Evolutionary conservation across 2,329 filamentous ascomycete species (phyloP), one percentile per base, ranked within the genome.

Genomic region (Trichoderma brevicompactum): DNA sequence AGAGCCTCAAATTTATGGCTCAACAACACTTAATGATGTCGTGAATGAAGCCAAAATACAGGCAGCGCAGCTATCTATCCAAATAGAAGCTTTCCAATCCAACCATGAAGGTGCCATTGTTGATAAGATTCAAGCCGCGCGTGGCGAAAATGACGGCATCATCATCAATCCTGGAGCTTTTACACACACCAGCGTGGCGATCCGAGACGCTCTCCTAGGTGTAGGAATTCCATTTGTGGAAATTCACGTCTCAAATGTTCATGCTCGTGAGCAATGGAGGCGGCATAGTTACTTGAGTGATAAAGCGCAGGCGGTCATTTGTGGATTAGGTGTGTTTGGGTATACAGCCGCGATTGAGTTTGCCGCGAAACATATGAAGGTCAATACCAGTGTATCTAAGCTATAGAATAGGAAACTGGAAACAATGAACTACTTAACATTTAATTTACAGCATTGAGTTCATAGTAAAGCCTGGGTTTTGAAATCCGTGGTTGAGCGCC

Each of bases 261-360:
- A 63, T n/a, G 60, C 49, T 0, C 15, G 60, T 9, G 60, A 63
- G 32, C 32, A 5, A 46, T 63, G 60, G 60, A 63, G 60, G 8
- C 19, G 13, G 8, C 60, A 54, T 28, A 63, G 60, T n/a, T 63
- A 63, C 8, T 63, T 63, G 60, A 63, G 60, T n/a, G 60, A 63
- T 8, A 63, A 63, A 28, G 60, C 60, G 28, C 49, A 63, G 17
- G 60, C 60, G 19, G 60, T 63, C 17, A 63, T 63, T 38, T 63
- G 60, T n/a, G 60, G 60, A n/a, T 12, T 63, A 4, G 60, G 60
- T 19, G 60, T 63, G 17, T 63, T 53, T 54, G 60, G 60, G 28
- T 63, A 63, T 46, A 46, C 60, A n/a, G 60, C 60, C 15, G 60
- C 60, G 7, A 63, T 63, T 17, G 60, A 63, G 17, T 63, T 63